Evolutionary conservation across 371 early-diverging fungal genomes (phyloP), one percentile per base, ranked within the genome.

Genomic region (Blakeslea trispora): DNA sequence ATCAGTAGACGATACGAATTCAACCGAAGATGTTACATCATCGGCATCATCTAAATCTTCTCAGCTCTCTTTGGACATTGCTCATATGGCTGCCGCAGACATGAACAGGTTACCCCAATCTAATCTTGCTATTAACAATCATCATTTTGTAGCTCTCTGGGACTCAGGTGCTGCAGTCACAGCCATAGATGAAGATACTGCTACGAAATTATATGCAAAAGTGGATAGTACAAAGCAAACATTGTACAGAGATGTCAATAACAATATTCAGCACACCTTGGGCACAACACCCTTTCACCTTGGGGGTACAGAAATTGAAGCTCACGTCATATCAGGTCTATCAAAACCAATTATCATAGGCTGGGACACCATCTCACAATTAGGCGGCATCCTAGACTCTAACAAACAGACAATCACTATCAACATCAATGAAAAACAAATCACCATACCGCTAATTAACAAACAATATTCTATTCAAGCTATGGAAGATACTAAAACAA

Each of bases 131-230:
- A 28, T 28, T 28, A 28, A 28, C 28, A 28, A 28, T 28, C 28
- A 28, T 28, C 28, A 28, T 28, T 28, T 28, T 28, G 28, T 28
- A 28, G 28, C 28, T 28, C 28, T 53, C 17, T 45, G 53, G 53
- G 53, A 53, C 44, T 44, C 53, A 23, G 53, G 53, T 19, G 53
- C 53, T 17, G 18, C 19, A 44, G 53, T 44, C 19, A 44, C n/a
- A 31, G 22, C 11, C 10, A 44, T 5, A n/a, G 17, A 13, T 28
- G 28, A 28, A 28, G 28, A 28, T 28, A 28, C 28, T 28, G 28
- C 28, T 28, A 28, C 28, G 28, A 28, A 28, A 28, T 28, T 28
- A 28, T 5, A 28, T 28, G 28, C 28, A 28, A 28, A 28, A 28
- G 28, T 28, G 28, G 28, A 28, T 28, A 28, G 28, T 28, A 28